Conservation (phyloP, 495 filamentous ascomycete genomes). For the Penicillium odoratum region DNA sequence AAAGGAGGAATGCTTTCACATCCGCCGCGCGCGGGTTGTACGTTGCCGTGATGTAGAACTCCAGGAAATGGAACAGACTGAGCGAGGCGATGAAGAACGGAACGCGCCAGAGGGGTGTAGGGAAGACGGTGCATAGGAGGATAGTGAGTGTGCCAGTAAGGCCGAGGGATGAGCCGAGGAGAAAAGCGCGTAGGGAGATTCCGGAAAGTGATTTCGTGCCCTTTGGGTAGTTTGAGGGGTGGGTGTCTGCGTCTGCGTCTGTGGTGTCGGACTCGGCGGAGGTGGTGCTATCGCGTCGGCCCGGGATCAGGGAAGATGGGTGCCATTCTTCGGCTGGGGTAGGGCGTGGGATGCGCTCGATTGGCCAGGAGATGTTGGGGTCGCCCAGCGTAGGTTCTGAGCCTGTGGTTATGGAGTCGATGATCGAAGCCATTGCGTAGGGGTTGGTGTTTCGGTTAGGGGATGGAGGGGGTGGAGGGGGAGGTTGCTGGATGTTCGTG, state of each 20-base stretch:
- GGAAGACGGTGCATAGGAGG: constrained; percentile 35
- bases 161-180: constrained; percentile 53
- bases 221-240: constrained; percentile 48
- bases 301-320: constrained; percentile 14
- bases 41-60: constrained; percentile 83
- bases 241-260: constrained; percentile 15
- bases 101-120: constrained; percentile 70
- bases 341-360: constrained; percentile 8
- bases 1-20: constrained; percentile 76
- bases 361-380: constrained; percentile 7
- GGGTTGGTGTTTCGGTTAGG: background rate
- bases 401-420: constrained; percentile 12
- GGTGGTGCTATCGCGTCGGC: constrained; percentile 13
- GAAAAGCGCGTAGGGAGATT: constrained; percentile 74
- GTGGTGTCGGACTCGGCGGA: constrained; percentile 8
- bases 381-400: constrained; percentile 13
- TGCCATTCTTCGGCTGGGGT: constrained; percentile 20
- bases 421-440: constrained; percentile 1
- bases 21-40: constrained; percentile 76
- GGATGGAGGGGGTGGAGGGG: background rate
- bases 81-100: constrained; percentile 78
- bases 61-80: constrained; percentile 89
- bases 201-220: constrained; percentile 71
- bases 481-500: background rate
- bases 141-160: constrained; percentile 43